Evolutionary conservation across 345 rosid species (phyloP), one percentile per base, ranked within the genome.

Genomic region (Abelmoschus esculentus): DNA sequence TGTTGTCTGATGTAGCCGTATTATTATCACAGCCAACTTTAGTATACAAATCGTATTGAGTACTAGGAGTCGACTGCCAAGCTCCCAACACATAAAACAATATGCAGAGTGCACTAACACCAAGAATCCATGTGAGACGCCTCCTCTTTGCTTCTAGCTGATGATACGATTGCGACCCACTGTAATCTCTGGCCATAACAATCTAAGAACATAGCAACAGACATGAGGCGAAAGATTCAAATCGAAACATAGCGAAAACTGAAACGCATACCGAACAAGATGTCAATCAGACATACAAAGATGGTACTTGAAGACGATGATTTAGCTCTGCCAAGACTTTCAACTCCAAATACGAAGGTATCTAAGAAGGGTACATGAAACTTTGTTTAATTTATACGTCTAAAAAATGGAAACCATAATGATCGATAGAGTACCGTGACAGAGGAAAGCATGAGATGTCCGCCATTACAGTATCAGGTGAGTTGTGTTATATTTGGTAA

Each of bases 61-160:
- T 75, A 61, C 73, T 44, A 1, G 91, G 80, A 72, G 74, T 60
- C 22, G 80, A 84, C 80, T 87, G 96, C 97, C 97, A 90, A 34
- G 96, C 87, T 49, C 97, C 99, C 76, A 95, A 58, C 70, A 87
- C 80, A 67, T 91, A 91, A 71, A 84, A 95, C 76, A 91, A 69
- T 62, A 95, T 77, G 73, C 99, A 95, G 53, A 95, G 93, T 53
- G 93, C 93, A 31, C 96, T 84, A 14, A 88, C 92, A 42, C 90
- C 93, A 2, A 90, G 80, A 40, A 95, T 67, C 93, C 87, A 90
- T 38, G 93, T 87, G 42, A 95, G 81, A 54, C 89, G 87, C 79
- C 72, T 95, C 77, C 89, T 85, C 77, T 84, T 91, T 42, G 87
- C 70, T 77, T 88, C 97, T 14, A 83, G 66, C 66, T 68, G 80